Percentiles rank a stretch among this genome's conserved stretches.
phyloP scores from a whole-genome alignment of 2,329 filamentous ascomycete genomes.

The Aspergillus fumigatiaffinis region DNA sequence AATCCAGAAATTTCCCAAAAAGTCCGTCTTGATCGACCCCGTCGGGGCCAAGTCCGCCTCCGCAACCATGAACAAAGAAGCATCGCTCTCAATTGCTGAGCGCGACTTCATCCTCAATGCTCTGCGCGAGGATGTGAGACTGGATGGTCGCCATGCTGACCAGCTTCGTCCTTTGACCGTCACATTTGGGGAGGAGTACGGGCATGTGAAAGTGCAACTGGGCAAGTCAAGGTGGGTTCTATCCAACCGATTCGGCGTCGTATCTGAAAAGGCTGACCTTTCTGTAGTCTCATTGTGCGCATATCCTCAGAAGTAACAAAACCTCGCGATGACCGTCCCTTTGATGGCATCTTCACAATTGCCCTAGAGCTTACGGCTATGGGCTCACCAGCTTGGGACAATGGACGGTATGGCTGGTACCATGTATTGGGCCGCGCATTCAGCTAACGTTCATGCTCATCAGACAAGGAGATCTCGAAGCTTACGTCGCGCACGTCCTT shows the following conservation, averaged over 20 bases:
- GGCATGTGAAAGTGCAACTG: conserved; percentile 78
- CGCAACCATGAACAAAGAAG: conserved; percentile 78
- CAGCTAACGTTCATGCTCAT: neutral
- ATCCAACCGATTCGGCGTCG: neutral
- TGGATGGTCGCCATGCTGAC: conserved; percentile 80
- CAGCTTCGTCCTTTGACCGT: conserved; percentile 74
- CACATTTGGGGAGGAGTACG: conserved; percentile 84
- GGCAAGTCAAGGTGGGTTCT: conserved; percentile 77
- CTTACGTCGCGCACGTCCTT: conserved; percentile 79
- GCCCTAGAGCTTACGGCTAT: conserved; percentile 87
- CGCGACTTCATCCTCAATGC: conserved; percentile 80
- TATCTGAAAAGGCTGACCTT: neutral
- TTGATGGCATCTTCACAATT: conserved; percentile 94
- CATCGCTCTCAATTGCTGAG: conserved; percentile 84
- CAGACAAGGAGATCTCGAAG: conserved; percentile 76
- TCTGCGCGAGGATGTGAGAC: conserved; percentile 71
- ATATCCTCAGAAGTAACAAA: conserved; percentile 85
- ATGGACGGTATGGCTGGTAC: conserved; percentile 57
- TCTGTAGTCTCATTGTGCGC: conserved; percentile 55
- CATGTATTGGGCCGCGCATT: neutral
- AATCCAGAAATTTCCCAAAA: conserved; percentile 16
- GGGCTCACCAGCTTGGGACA: conserved; percentile 85
- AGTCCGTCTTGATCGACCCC: conserved; percentile 17
- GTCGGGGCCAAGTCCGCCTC: conserved; percentile 22
- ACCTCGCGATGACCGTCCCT: conserved; percentile 82